Conservation (phyloP, 768 basidiomycete genomes). For the Suillus placidus region DNA sequence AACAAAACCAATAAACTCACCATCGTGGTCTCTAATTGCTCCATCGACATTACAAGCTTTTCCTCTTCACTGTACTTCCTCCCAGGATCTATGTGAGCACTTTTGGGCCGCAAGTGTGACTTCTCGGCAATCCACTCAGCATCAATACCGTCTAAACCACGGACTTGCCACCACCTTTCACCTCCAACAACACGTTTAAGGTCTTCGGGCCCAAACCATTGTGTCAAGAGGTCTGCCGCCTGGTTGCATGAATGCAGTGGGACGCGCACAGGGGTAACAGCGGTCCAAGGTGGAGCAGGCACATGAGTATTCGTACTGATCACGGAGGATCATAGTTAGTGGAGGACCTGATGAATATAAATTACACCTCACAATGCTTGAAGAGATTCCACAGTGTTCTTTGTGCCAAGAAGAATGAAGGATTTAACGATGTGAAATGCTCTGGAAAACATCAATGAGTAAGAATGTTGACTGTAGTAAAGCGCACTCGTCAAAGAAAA, state of each 20-base stretch:
- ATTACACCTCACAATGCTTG: conserved; percentile 54
- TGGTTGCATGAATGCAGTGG: conserved; percentile 58
- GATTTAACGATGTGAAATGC: conserved; percentile 75
- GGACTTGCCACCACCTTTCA: conserved; percentile 82
- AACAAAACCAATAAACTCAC: conserved; percentile 30
- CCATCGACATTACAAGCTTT: conserved; percentile 49
- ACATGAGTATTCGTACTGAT: conserved; percentile 68
- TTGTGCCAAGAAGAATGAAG: conserved; percentile 65
- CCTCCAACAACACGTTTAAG: conserved; percentile 73
- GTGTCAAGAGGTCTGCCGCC: conserved; percentile 68
- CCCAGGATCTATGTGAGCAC: conserved; percentile 24
- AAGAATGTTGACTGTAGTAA: not conserved
- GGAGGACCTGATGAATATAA: not conserved
- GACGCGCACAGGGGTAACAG: conserved; percentile 57
- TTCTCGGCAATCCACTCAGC: conserved; percentile 63
- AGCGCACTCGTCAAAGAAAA: conserved; percentile 70
- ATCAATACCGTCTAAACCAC: conserved; percentile 70
- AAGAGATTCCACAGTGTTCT: conserved; percentile 72
- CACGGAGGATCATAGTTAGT: not conserved
- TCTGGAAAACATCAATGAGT: conserved; percentile 31
- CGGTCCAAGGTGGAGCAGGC: conserved; percentile 67
- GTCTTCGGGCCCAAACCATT: conserved; percentile 73
- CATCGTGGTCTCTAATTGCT: conserved; percentile 58
- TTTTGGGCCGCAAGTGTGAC: conserved; percentile 39
- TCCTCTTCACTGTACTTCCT: conserved; percentile 41